Evolutionary conservation across 495 filamentous ascomycete species (phyloP).

Genomic region (Aspergillus hancockii): DNA sequence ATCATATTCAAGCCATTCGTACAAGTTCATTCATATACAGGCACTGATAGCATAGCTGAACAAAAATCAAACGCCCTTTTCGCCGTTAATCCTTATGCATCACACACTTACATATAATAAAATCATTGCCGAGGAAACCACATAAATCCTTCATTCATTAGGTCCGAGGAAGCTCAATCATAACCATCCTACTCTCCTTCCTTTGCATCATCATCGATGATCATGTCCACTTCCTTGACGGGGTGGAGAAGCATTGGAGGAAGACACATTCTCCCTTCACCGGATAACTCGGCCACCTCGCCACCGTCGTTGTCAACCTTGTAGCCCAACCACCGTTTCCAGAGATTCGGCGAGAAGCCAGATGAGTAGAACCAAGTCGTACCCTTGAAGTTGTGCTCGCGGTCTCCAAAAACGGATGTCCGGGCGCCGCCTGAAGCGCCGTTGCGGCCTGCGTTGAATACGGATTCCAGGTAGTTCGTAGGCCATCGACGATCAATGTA

Average conservation of each 20-base stretch:
- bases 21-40: conserved; percentile 3
- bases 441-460: conserved; percentile 84
- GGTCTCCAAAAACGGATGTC: conserved; percentile 75
- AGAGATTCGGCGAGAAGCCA: conserved; percentile 79
- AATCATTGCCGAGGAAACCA: not conserved
- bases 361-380: conserved; percentile 96
- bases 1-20: not conserved
- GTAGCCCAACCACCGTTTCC: conserved; percentile 83
- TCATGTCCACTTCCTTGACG: conserved; percentile 80
- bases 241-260: conserved; percentile 92
- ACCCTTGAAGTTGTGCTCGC: conserved; percentile 87
- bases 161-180: not conserved
- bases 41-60: not conserved
- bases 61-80: not conserved
- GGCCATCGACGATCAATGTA: conserved; percentile 94
- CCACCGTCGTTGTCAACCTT: conserved; percentile 84
- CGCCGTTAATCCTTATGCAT: not conserved
- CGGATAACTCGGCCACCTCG: conserved; percentile 73
- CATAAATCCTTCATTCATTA: not conserved
- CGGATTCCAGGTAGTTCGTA: conserved; percentile 69
- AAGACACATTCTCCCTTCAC: conserved; percentile 90
- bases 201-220: conserved; percentile 57
- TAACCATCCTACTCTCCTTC: not conserved
- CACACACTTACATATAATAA: not conserved
- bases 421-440: conserved; percentile 74